phyloP scores from a whole-genome alignment of 148 eudicot genomes.

The Silene conica region DNA sequence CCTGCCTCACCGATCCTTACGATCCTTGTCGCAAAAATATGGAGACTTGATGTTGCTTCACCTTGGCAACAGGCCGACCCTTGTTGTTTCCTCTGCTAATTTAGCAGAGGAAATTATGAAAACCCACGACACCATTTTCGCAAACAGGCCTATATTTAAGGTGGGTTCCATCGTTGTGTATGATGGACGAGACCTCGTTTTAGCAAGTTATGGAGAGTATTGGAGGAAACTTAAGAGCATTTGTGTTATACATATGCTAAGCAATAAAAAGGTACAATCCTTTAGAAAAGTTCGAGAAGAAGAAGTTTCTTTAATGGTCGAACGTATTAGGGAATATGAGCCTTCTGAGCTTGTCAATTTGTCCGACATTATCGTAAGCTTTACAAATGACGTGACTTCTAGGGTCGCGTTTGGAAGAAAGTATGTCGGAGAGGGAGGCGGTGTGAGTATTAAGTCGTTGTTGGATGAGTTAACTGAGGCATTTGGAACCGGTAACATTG shows the following conservation, averaged over 20 bases:
- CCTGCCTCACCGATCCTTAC: background rate
- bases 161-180: background rate
- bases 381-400: background rate
- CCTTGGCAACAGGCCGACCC: background rate
- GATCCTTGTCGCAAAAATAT: background rate
- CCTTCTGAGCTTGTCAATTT: background rate
- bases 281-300: background rate
- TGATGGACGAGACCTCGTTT: background rate
- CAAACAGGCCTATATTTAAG: too few species aligned
- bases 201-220: background rate
- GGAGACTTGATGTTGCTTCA: background rate
- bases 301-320: background rate
- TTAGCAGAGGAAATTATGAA: background rate
- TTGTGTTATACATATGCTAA: background rate
- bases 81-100: background rate
- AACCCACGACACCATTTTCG: background rate
- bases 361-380: background rate
- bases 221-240: background rate
- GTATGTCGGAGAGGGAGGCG: background rate
- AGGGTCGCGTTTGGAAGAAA: slow-evolving; percentile 14
- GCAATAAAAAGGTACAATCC: background rate
- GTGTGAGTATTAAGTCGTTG: background rate
- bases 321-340: background rate
- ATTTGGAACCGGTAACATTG: slow-evolving; percentile 26
- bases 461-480: slow-evolving; percentile 16